A percentile compares a stretch with the other conserved stretches of the same genome.
Conservation (phyloP, 768 basidiomycete species). For the Panus rudis region DNA sequence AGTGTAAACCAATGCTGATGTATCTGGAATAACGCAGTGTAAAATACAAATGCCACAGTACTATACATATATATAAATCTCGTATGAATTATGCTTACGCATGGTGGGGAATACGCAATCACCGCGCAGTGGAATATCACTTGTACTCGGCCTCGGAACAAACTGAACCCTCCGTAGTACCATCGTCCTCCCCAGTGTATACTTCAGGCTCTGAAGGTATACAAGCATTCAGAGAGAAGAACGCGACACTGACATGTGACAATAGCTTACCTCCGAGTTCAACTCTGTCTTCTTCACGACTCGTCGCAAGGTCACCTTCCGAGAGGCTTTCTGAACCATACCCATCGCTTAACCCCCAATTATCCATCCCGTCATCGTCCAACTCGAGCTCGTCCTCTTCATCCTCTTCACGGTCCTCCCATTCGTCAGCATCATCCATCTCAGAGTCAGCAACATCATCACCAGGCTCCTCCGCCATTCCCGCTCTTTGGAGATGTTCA, state of each 20-base stretch:
- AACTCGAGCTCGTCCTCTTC: slow-evolving; percentile 30
- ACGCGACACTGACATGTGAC: not conserved
- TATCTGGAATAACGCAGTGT: no score
- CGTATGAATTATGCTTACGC: not conserved
- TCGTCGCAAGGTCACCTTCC: slow-evolving; percentile 10
- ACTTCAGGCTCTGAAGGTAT: no score
- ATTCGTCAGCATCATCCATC: slow-evolving; percentile 3
- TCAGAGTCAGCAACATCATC: slow-evolving; percentile 2
- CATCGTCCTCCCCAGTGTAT: not conserved
- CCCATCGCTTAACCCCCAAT: slow-evolving; percentile 36
- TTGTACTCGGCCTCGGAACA: not conserved
- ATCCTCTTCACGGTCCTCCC: slow-evolving; percentile 15
- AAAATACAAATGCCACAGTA: no score
- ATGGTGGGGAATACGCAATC: not conserved
- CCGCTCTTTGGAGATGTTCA: no score
- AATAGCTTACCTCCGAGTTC: not conserved
- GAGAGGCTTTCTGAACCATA: slow-evolving; percentile 16
- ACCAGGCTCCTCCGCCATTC: not conserved
- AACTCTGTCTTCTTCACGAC: not conserved
- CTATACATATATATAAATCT: not conserved
- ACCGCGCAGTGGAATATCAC: not conserved
- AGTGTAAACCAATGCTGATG: no score
- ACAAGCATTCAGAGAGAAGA: not conserved
- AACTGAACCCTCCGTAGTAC: not conserved
- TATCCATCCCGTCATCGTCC: slow-evolving; percentile 32